phyloP scores from a whole-genome alignment of 306 rosid genomes.

The Cicer arietinum region DNA sequence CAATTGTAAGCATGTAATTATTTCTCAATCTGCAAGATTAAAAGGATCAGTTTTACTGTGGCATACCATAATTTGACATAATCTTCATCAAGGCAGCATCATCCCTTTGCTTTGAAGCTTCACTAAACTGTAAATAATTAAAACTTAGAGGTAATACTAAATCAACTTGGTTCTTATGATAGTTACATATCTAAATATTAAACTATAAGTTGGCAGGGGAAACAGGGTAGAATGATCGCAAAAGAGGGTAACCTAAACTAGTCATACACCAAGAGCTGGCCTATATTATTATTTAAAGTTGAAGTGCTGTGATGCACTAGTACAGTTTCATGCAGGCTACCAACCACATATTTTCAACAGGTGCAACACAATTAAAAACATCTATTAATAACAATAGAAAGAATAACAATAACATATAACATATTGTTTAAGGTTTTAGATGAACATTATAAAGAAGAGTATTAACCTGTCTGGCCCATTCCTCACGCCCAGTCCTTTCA shows the following conservation, averaged over 20 bases:
- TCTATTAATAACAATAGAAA: neutral
- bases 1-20: constrained; percentile 34
- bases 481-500: constrained; percentile 75
- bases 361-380: constrained; percentile 24
- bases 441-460: constrained; percentile 39
- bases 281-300: neutral
- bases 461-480: constrained; percentile 89
- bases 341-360: constrained; percentile 23
- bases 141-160: constrained; percentile 19
- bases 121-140: constrained; percentile 64
- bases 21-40: constrained; percentile 28
- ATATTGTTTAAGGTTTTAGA: constrained; percentile 16
- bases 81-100: constrained; percentile 62
- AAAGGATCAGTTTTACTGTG: constrained; percentile 2
- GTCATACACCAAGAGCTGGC: constrained; percentile 20
- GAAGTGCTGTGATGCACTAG: constrained; percentile 1
- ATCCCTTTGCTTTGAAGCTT: constrained; percentile 62
- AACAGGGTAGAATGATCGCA: constrained; percentile 28
- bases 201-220: constrained; percentile 23
- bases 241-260: constrained; percentile 29
- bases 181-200: neutral
- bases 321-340: constrained; percentile 15
- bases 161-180: constrained; percentile 24
- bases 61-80: constrained; percentile 88
- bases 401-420: constrained; percentile 13